Conservation (phyloP, 1,139 yeast species). For the Scheffersomyces segobiensis region DNA sequence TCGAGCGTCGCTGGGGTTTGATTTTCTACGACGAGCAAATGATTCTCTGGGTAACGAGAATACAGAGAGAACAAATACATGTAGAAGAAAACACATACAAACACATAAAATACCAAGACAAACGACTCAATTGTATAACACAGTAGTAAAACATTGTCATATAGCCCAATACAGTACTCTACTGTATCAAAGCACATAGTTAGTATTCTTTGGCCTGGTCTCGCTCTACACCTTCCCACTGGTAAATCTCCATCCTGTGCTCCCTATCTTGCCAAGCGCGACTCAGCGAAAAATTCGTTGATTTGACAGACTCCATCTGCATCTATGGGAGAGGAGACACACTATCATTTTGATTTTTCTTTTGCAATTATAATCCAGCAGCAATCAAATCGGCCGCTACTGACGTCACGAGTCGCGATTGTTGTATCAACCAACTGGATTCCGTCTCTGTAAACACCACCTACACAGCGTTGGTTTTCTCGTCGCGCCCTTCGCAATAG, state of each 20-base stretch:
- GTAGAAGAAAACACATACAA: background rate
- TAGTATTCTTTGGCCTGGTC: background rate
- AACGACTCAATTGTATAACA: background rate
- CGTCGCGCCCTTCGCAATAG: background rate
- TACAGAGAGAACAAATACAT: background rate
- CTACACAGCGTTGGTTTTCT: background rate
- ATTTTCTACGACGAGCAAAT: background rate
- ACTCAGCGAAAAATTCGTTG: background rate
- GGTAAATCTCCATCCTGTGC: background rate
- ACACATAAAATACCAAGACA: background rate
- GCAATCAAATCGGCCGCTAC: background rate
- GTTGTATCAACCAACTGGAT: background rate
- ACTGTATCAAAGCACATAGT: background rate
- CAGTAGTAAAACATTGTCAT: background rate
- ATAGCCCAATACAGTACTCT: too few relatives aligned
- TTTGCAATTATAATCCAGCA: background rate
- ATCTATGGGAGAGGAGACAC: background rate
- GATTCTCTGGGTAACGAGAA: background rate
- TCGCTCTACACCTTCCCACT: background rate
- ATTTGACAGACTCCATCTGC: background rate
- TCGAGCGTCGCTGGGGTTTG: background rate
- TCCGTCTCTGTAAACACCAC: background rate
- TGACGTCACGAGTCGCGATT: background rate
- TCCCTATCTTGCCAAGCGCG: background rate
- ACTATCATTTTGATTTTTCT: background rate